Conservation (phyloP, 179 eudicot species). For the Beta corolliflora region DNA sequence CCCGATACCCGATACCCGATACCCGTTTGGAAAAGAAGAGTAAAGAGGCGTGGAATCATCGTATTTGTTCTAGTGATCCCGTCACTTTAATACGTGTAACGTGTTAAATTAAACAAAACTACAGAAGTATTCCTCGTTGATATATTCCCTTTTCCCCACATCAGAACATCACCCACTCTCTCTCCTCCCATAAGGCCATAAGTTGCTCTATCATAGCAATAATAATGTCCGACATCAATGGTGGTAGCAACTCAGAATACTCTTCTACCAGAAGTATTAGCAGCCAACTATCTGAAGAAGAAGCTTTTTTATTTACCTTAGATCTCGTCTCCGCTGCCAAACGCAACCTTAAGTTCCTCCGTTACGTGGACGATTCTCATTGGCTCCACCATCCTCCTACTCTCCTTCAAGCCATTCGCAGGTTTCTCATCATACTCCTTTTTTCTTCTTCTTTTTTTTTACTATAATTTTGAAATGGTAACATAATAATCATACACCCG, state of each 20-base stretch:
- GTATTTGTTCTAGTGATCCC: too few relatives aligned
- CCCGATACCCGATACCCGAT: too few relatives aligned
- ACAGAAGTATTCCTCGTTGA: too few relatives aligned
- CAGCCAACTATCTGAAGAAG: conserved; percentile 46
- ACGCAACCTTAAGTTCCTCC: conserved; percentile 62
- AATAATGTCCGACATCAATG: conserved; percentile 28
- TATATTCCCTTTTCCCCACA: not conserved
- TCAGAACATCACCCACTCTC: not conserved
- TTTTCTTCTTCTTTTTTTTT: not conserved
- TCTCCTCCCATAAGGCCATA: not conserved
- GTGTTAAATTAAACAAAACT: too few relatives aligned
- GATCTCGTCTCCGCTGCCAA: conserved; percentile 81
- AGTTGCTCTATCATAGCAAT: not conserved
- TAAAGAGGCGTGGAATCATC: too few relatives aligned
- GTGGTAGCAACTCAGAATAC: conserved; percentile 30
- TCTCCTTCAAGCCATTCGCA: conserved; percentile 60
- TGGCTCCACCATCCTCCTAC: conserved; percentile 61
- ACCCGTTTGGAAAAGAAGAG: too few relatives aligned
- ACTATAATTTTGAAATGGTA: not conserved
- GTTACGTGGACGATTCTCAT: conserved; percentile 54
- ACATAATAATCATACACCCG: not conserved
- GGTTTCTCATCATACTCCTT: conserved; percentile 33
- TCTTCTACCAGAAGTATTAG: conserved; percentile 33
- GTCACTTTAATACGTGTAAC: too few relatives aligned
- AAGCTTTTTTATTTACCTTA: conserved; percentile 35